These are phyloP conservation scores for Heliamphora pulchella DNA, from an alignment of 179 eudicot species.

Conservation along the genomic window DNA sequence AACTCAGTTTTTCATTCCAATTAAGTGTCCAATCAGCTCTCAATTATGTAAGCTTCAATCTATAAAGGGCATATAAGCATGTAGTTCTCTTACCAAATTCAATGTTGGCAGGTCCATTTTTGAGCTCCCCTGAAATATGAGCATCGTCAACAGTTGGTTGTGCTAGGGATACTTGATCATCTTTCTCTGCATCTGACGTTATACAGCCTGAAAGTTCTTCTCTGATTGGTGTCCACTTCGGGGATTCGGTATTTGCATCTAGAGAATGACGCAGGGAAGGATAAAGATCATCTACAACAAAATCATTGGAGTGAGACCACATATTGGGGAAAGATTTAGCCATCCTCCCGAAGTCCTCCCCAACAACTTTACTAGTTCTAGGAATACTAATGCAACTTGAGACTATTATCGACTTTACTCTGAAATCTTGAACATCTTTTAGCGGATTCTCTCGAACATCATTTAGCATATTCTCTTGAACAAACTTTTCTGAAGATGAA, in stretches of 20 bases:
- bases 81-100: constrained; percentile 49
- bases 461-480: constrained; percentile 21
- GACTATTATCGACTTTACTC: constrained; percentile 19
- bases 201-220: constrained; percentile 21
- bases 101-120: constrained; percentile 35
- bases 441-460: not conserved
- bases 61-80: constrained; percentile 2
- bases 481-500: constrained; percentile 21
- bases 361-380: constrained; percentile 17
- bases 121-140: constrained; percentile 23
- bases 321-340: constrained; percentile 57
- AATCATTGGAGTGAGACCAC: constrained; percentile 27
- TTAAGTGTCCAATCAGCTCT: not conserved
- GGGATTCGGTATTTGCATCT: constrained; percentile 39
- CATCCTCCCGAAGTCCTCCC: constrained; percentile 24
- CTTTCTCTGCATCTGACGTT: constrained; percentile 16
- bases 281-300: constrained; percentile 22
- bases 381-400: constrained; percentile 41
- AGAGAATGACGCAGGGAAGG: constrained; percentile 40
- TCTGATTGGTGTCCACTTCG: constrained; percentile 21
- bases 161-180: constrained; percentile 14
- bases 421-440: constrained; percentile 18
- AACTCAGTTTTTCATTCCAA: not conserved
- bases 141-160: constrained; percentile 22
- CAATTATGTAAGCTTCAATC: not conserved